Evolutionary conservation across 768 basidiomycete genomes (phyloP).

Genomic region (Lanmaoa rubissima): DNA sequence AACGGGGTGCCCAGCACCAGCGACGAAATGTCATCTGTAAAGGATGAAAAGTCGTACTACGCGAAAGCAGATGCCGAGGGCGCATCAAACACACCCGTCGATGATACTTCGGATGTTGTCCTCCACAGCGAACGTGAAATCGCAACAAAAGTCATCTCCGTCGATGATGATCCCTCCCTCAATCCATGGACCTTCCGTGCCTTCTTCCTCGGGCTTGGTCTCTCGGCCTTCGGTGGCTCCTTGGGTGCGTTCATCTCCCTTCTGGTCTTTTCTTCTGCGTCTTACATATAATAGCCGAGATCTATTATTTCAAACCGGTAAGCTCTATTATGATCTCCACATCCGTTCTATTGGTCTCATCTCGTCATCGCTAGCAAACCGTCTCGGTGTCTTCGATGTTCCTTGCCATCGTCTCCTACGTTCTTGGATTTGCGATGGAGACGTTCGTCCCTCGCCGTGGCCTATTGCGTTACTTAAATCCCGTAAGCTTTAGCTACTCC

Average conservation of each 20-base stretch:
- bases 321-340: not conserved
- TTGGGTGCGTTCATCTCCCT: conserved; percentile 35
- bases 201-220: conserved; percentile 53
- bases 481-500: conserved; percentile 23
- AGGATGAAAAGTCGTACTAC: conserved; percentile 14
- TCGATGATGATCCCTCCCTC: conserved; percentile 32
- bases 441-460: conserved; percentile 45
- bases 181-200: conserved; percentile 41
- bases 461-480: conserved; percentile 50
- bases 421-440: conserved; percentile 48
- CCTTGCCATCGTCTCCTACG: conserved; percentile 48
- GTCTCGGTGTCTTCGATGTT: conserved; percentile 53
- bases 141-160: conserved; percentile 44
- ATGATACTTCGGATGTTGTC: conserved; percentile 13
- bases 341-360: not conserved
- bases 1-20: not conserved
- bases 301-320: conserved; percentile 62
- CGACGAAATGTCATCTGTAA: conserved; percentile 13
- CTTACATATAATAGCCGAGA: conserved; percentile 40
- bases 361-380: conserved; percentile 41
- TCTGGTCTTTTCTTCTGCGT: not conserved
- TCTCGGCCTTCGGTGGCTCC: conserved; percentile 50
- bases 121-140: conserved; percentile 47
- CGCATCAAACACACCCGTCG: not conserved
- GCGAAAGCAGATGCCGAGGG: conserved; percentile 36